These are phyloP conservation scores for Scleromitrula shiraiana DNA, from an alignment of 2,329 filamentous ascomycete species.

Conservation along the genomic window DNA sequence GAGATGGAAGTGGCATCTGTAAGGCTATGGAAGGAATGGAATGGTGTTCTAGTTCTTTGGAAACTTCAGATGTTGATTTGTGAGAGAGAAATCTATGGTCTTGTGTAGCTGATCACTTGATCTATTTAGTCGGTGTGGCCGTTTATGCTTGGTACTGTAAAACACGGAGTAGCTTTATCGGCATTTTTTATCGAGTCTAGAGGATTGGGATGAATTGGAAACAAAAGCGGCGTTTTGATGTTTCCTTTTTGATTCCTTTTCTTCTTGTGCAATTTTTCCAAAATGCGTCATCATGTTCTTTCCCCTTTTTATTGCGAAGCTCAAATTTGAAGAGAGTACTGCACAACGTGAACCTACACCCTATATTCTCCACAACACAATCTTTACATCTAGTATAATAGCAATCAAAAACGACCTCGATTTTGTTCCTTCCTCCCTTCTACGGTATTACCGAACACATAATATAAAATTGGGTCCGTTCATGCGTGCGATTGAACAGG, in stretches of 20 bases:
- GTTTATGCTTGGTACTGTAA: too few species aligned
- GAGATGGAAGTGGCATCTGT: neutral
- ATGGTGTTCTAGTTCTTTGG: too few species aligned
- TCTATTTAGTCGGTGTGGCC: too few species aligned
- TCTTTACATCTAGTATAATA: neutral
- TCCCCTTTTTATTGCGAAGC: neutral
- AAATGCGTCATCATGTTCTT: neutral
- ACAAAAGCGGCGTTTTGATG: neutral
- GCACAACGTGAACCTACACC: too few species aligned
- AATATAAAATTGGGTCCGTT: neutral
- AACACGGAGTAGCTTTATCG: too few species aligned
- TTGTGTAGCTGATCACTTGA: too few species aligned
- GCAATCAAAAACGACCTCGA: neutral
- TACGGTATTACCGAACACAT: neutral
- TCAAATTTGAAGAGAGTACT: too few species aligned
- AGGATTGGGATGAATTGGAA: neutral
- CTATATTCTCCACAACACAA: neutral
- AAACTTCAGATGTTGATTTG: too few species aligned
- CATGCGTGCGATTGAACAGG: conserved; percentile 5
- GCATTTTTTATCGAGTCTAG: too few species aligned
- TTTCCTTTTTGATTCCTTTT: too few species aligned
- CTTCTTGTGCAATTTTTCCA: too few species aligned
- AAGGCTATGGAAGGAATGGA: neutral
- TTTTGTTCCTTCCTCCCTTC: neutral
- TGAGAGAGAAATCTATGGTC: too few species aligned